These are phyloP conservation scores for Neltuma alba DNA, from an alignment of 306 rosid species.

Conservation along the genomic window DNA sequence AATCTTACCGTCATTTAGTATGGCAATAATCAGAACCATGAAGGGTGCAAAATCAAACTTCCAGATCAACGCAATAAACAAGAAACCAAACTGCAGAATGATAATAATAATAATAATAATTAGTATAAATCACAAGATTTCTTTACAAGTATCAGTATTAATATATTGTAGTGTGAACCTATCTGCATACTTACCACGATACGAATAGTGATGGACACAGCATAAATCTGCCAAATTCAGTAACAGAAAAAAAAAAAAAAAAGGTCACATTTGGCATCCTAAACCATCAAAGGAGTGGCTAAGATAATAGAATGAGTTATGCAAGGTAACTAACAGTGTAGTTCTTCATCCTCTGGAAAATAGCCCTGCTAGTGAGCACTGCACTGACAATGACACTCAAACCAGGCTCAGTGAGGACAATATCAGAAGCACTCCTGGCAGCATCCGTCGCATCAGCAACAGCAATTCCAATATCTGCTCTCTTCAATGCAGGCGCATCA, in stretches of 20 bases:
- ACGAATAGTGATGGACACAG: slow-evolving; percentile 94
- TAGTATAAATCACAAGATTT: slow-evolving; percentile 18
- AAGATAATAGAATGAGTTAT: slow-evolving; percentile 15
- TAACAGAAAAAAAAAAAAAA: background rate
- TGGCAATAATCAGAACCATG: slow-evolving; percentile 95
- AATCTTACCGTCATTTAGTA: slow-evolving; percentile 86
- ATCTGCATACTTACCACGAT: slow-evolving; percentile 76
- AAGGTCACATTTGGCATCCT: slow-evolving; percentile 14
- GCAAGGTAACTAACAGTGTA: slow-evolving; percentile 68
- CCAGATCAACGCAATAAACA: slow-evolving; percentile 95
- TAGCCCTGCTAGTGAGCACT: slow-evolving; percentile 90
- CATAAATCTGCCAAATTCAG: slow-evolving; percentile 69
- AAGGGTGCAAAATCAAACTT: slow-evolving; percentile 91
- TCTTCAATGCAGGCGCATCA: slow-evolving; percentile 94
- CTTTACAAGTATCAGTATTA: background rate
- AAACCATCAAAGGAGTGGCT: background rate
- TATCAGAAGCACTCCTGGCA: slow-evolving; percentile 93
- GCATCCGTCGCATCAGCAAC: slow-evolving; percentile 99
- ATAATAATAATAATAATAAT: slow-evolving; percentile 6
- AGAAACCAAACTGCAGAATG: slow-evolving; percentile 78
- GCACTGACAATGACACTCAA: slow-evolving; percentile 94
- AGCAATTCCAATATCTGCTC: slow-evolving; percentile 95
- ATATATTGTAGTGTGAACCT: background rate
- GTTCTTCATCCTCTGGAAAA: slow-evolving; percentile 96
- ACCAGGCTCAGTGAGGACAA: slow-evolving; percentile 97